Percentiles rank a stretch among this genome's conserved stretches.
Evolutionary conservation across 305 asterid genomes (phyloP).

Genomic region (Fraxinus albicans): DNA sequence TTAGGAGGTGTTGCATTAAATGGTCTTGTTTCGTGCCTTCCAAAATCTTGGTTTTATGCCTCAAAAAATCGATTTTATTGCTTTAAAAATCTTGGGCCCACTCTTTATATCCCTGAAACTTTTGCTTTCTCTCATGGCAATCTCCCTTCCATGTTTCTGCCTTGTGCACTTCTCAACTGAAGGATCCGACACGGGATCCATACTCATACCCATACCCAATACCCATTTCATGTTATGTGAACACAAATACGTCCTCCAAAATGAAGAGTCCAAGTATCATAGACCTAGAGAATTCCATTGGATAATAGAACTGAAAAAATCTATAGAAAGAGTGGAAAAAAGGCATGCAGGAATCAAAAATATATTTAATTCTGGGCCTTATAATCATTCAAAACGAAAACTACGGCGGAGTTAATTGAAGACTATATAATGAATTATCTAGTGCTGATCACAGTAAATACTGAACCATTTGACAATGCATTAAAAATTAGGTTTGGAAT

Average conservation of each 20-base stretch:
- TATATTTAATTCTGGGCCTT: neutral
- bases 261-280: neutral
- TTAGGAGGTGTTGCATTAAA: neutral
- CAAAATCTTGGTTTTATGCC: neutral
- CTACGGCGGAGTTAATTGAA: neutral
- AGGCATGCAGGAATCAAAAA: neutral
- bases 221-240: neutral
- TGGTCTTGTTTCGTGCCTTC: neutral
- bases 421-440: neutral
- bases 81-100: neutral
- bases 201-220: neutral
- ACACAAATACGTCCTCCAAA: neutral
- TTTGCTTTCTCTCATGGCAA: neutral
- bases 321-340: neutral
- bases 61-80: neutral
- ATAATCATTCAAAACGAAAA: neutral
- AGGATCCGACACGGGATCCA: neutral
- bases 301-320: neutral
- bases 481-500: neutral
- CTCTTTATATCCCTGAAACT: neutral
- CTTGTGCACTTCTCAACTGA: neutral
- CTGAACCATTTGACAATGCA: neutral
- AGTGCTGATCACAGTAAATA: neutral
- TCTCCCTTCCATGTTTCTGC: neutral
- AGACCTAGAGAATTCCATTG: neutral